Conservation (phyloP, 768 basidiomycete genomes). For the Lentinula boryana region DNA sequence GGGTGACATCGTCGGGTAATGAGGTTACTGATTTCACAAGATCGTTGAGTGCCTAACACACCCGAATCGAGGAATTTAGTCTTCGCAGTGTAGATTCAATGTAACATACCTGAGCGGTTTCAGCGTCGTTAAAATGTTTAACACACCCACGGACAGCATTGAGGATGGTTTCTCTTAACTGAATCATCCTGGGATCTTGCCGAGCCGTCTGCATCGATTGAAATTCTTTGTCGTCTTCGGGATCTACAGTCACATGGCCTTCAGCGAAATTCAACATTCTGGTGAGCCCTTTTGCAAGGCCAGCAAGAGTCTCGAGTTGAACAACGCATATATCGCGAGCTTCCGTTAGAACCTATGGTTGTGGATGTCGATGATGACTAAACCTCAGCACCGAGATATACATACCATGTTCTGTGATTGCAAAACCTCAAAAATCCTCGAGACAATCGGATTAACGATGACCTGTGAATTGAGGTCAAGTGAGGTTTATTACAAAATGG, state of each 20-base stretch:
- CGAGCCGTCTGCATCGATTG: slow-evolving; percentile 56
- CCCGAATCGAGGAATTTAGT: background rate
- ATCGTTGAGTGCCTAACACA: slow-evolving; percentile 64
- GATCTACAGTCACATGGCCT: slow-evolving; percentile 30
- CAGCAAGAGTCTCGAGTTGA: slow-evolving; percentile 76
- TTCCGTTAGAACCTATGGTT: slow-evolving; percentile 61
- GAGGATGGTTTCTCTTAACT: slow-evolving; percentile 64
- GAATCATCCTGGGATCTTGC: slow-evolving; percentile 55
- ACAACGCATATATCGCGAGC: slow-evolving; percentile 59
- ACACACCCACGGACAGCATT: slow-evolving; percentile 53
- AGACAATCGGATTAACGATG: slow-evolving; percentile 70
- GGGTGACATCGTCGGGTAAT: slow-evolving; percentile 67
- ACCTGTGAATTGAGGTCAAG: slow-evolving; percentile 32
- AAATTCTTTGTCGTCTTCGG: slow-evolving; percentile 42
- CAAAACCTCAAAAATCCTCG: slow-evolving; percentile 59
- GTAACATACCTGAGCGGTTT: slow-evolving; percentile 64
- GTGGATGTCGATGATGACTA: background rate
- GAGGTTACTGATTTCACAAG: slow-evolving; percentile 83
- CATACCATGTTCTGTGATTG: slow-evolving; percentile 35
- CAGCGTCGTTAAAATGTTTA: slow-evolving; percentile 75
- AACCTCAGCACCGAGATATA: background rate
- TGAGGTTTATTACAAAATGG: background rate
- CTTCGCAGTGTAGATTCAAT: background rate
- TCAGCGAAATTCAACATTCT: slow-evolving; percentile 37
- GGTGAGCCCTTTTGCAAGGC: slow-evolving; percentile 84